Evolutionary conservation across 1,139 yeast species (phyloP).

Genomic region (Magnusiomyces tetraspermus): DNA sequence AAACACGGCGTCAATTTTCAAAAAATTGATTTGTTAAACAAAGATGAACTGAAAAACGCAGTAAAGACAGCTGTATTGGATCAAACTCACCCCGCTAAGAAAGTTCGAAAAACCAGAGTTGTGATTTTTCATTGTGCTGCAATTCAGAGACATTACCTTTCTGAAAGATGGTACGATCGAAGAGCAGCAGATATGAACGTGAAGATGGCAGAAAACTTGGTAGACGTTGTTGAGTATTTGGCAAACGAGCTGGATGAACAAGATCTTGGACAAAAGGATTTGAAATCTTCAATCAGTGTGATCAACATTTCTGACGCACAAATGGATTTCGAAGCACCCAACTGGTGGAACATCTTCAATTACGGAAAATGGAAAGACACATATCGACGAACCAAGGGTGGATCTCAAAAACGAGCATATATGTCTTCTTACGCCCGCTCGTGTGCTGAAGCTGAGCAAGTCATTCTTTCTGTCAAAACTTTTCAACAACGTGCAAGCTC

Average conservation of each 20-base stretch:
- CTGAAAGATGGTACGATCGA: not conserved
- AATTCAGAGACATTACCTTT: slow-evolving; percentile 12
- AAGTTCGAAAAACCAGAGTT: not conserved
- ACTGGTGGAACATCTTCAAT: slow-evolving; percentile 19
- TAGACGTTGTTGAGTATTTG: slow-evolving; percentile 9
- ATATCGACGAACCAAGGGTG: slow-evolving; percentile 4
- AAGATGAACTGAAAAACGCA: slow-evolving; percentile 14
- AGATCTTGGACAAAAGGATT: not conserved
- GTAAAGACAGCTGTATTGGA: slow-evolving; percentile 1
- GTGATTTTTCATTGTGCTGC: slow-evolving; percentile 20
- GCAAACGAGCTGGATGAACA: slow-evolving; percentile 3
- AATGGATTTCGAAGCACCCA: slow-evolving; percentile 14
- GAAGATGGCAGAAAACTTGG: slow-evolving; percentile 14
- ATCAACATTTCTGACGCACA: slow-evolving; percentile 22
- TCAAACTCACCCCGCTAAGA: not conserved
- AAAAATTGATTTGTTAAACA: slow-evolving; percentile 18
- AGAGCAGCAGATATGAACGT: slow-evolving; percentile 9
- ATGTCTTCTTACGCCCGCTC: slow-evolving; percentile 25
- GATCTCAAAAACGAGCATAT: slow-evolving; percentile 7
- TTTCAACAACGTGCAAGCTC: not conserved
- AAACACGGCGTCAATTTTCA: slow-evolving; percentile 21
- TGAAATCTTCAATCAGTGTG: slow-evolving; percentile 1
- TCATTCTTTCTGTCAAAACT: slow-evolving; percentile 9
- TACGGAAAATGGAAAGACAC: slow-evolving; percentile 12
- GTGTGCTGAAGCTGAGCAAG: slow-evolving; percentile 15